Evolutionary conservation across 1,139 yeast species (phyloP).

Genomic region (Suhomyces yuchorum): DNA sequence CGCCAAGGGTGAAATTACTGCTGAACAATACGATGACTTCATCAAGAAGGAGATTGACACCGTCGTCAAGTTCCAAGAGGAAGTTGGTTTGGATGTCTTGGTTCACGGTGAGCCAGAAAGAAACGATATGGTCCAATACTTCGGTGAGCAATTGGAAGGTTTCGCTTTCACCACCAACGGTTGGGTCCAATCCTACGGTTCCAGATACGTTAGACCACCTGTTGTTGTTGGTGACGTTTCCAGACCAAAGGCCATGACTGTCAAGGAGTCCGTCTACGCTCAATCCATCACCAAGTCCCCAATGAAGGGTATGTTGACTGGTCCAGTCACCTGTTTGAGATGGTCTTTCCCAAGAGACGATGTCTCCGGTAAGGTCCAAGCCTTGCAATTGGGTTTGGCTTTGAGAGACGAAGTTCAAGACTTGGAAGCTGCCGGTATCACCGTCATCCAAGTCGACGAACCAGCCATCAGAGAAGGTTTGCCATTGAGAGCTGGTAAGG

Average conservation of each 20-base stretch:
- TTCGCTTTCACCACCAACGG: constrained; percentile 98
- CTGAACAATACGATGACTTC: constrained; percentile 93
- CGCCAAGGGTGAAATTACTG: constrained; percentile 92
- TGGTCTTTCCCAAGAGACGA: constrained; percentile 99
- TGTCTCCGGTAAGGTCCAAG: constrained; percentile 90
- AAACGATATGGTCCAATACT: constrained; percentile 99
- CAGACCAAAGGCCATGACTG: constrained; percentile 98
- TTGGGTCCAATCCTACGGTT: constrained; percentile 99
- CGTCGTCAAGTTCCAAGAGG: constrained; percentile 98
- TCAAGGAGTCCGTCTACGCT: constrained; percentile 98
- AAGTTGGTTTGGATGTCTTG: constrained; percentile 93
- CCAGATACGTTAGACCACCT: constrained; percentile 99
- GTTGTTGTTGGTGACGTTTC: constrained; percentile 98
- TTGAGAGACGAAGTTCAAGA: constrained; percentile 98
- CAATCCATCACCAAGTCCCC: constrained; percentile 95
- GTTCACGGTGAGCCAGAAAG: constrained; percentile 99
- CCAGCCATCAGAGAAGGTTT: constrained; percentile 99
- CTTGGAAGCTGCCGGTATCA: constrained; percentile 97
- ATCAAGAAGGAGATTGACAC: constrained; percentile 94
- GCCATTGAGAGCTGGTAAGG: constrained; percentile 97
- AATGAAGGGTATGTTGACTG: constrained; percentile 99
- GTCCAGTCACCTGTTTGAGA: constrained; percentile 99
- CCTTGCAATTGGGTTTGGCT: constrained; percentile 96
- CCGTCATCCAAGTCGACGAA: constrained; percentile 98
- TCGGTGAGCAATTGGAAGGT: constrained; percentile 98